A percentile compares a stretch with the other conserved stretches of the same genome.
Conservation (phyloP, 78 protist genomes). For the Anaeramoeba flamelloides region DNA sequence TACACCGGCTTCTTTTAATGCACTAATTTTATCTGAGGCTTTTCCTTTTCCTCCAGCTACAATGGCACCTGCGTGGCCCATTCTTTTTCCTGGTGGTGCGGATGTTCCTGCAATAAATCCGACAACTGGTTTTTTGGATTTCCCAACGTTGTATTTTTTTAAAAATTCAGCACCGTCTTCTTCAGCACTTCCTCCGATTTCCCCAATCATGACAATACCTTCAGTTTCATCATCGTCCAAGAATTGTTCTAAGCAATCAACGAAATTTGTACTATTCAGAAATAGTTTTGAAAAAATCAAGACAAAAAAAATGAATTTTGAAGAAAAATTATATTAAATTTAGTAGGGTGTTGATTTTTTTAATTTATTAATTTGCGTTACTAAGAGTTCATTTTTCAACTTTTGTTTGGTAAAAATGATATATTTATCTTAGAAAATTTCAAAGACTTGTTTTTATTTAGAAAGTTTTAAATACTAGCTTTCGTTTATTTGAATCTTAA, state of each 20-base stretch:
- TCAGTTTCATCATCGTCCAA: slow-evolving; percentile 72
- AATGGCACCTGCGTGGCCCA: slow-evolving; percentile 99
- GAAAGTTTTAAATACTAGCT: no score
- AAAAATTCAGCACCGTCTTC: slow-evolving; percentile 92
- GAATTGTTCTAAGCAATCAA: slow-evolving; percentile 75
- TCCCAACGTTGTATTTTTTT: slow-evolving; percentile 25
- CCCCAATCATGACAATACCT: slow-evolving; percentile 91
- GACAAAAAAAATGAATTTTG: no score
- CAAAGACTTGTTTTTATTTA: no score
- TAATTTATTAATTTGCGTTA: no score
- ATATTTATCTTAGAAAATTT: no score
- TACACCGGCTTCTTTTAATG: slow-evolving; percentile 66
- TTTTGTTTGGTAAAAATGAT: no score
- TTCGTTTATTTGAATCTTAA: no score
- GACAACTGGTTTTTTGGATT: slow-evolving; percentile 74
- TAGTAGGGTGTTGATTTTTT: no score
- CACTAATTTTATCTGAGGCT: slow-evolving; percentile 75
- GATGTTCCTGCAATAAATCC: slow-evolving; percentile 87
- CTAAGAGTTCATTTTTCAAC: no score
- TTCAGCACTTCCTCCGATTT: slow-evolving; percentile 96
- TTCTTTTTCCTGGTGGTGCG: slow-evolving; percentile 97
- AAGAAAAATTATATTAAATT: no score
- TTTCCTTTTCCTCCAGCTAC: slow-evolving; percentile 90
- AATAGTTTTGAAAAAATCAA: no score
- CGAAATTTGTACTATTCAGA: slow-evolving; percentile 90